Conservation (phyloP, 2,329 filamentous ascomycete genomes). For the Diaporthe sp. region DNA sequence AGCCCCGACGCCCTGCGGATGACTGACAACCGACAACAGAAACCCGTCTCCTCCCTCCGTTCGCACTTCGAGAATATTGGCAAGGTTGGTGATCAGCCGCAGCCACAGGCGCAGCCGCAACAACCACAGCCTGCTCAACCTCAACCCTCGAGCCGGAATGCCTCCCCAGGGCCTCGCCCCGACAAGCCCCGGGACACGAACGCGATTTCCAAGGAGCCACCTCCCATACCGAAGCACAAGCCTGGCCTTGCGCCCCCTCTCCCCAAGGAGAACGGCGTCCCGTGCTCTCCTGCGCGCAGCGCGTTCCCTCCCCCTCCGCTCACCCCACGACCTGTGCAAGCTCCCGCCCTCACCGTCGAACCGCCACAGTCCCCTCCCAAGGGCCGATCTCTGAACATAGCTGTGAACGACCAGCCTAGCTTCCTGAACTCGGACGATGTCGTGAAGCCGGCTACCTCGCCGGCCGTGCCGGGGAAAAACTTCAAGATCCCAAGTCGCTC, state of each 20-base stretch:
- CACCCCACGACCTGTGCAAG: slow-evolving; percentile 60
- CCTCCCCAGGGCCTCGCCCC: slow-evolving; percentile 56
- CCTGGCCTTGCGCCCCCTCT: slow-evolving; percentile 45
- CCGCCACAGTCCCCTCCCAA: slow-evolving; percentile 80
- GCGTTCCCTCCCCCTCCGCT: slow-evolving; percentile 61
- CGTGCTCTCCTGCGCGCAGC: slow-evolving; percentile 43
- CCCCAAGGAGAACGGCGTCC: slow-evolving; percentile 45
- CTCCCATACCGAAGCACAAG: slow-evolving; percentile 54
- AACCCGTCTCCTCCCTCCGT: slow-evolving; percentile 84
- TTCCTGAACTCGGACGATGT: slow-evolving; percentile 64
- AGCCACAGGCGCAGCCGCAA: slow-evolving; percentile 44
- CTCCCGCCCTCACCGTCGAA: slow-evolving; percentile 76
- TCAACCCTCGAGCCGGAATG: slow-evolving; percentile 51
- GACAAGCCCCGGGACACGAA: slow-evolving; percentile 58
- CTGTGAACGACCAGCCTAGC: slow-evolving; percentile 57
- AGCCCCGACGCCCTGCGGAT: slow-evolving; percentile 5
- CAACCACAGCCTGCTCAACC: slow-evolving; percentile 51
- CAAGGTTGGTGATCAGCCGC: slow-evolving; percentile 58
- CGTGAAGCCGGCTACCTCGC: slow-evolving; percentile 54
- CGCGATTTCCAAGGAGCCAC: slow-evolving; percentile 53
- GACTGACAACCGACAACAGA: slow-evolving; percentile 62
- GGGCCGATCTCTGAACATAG: slow-evolving; percentile 51
- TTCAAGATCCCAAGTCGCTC: slow-evolving; percentile 65
- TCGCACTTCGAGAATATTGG: slow-evolving; percentile 87
- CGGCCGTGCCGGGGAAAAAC: slow-evolving; percentile 59